Conservation (phyloP, 345 rosid genomes). For the Euphorbia tirucalli region DNA sequence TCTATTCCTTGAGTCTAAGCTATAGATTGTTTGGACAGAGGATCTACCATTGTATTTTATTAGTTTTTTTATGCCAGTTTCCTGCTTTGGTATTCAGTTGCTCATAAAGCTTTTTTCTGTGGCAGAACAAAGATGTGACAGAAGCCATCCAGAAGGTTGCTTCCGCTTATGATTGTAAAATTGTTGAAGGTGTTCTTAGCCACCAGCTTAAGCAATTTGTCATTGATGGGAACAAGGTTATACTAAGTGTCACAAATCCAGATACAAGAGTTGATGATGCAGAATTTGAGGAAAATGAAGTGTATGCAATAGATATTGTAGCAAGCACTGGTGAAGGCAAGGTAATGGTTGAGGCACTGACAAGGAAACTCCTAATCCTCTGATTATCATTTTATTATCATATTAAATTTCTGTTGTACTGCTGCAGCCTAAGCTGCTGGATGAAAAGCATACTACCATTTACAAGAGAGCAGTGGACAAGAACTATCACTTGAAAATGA, state of each 20-base stretch:
- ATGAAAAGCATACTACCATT: slow-evolving; percentile 92
- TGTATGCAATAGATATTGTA: slow-evolving; percentile 82
- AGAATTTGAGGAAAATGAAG: slow-evolving; percentile 96
- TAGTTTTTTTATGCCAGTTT: background rate
- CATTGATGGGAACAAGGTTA: slow-evolving; percentile 84
- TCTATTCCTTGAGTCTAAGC: background rate
- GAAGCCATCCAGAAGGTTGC: slow-evolving; percentile 98
- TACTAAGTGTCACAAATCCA: slow-evolving; percentile 65
- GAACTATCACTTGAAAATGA: slow-evolving; percentile 93
- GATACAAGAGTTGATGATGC: slow-evolving; percentile 92
- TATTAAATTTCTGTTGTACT: slow-evolving; percentile 7
- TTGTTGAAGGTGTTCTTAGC: slow-evolving; percentile 94
- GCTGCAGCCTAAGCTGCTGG: slow-evolving; percentile 86
- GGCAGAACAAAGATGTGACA: slow-evolving; percentile 91
- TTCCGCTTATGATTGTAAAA: slow-evolving; percentile 92
- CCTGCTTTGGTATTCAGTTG: background rate
- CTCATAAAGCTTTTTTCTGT: slow-evolving; percentile 6
- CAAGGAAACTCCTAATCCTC: background rate
- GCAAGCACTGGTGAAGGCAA: slow-evolving; percentile 97
- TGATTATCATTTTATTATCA: background rate
- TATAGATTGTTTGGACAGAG: background rate
- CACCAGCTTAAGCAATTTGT: slow-evolving; percentile 89
- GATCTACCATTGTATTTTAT: background rate
- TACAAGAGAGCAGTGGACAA: slow-evolving; percentile 85
- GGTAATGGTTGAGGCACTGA: slow-evolving; percentile 43